Conservation (phyloP, 352 stramenopile genomes). For the Pythium phragmiticola region DNA sequence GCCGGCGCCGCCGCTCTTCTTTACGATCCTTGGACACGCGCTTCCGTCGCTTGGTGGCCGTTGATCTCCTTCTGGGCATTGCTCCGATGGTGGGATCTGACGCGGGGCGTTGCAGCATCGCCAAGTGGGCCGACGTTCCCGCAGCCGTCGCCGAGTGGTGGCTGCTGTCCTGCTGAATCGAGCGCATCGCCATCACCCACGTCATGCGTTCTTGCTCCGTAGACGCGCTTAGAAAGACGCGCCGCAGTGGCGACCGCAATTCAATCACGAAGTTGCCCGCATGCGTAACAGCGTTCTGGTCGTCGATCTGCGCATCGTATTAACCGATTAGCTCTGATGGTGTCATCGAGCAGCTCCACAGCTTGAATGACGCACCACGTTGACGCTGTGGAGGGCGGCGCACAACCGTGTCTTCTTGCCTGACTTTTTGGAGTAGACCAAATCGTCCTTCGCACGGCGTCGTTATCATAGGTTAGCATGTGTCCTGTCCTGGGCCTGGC, state of each 20-base stretch:
- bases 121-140: conserved; percentile 17
- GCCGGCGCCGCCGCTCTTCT: conserved; percentile 56
- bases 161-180: conserved; percentile 33
- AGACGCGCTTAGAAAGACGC: conserved; percentile 66
- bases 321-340: not conserved
- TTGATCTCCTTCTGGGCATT: conserved; percentile 21
- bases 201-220: conserved; percentile 70
- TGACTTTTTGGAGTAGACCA: conserved; percentile 82
- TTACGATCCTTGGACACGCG: conserved; percentile 60
- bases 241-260: conserved; percentile 45
- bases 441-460: conserved; percentile 39
- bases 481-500: not conserved
- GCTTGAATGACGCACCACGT: conserved; percentile 48
- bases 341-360: not conserved
- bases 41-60: conserved; percentile 33
- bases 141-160: conserved; percentile 21
- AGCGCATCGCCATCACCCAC: conserved; percentile 62
- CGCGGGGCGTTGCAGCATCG: conserved; percentile 36
- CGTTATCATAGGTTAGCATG: not conserved
- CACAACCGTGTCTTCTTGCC: conserved; percentile 67
- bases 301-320: conserved; percentile 49
- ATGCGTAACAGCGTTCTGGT: conserved; percentile 80
- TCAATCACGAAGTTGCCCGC: conserved; percentile 79
- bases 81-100: conserved; percentile 42
- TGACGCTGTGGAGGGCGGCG: conserved; percentile 44